Evolutionary conservation across 371 early-diverging fungal genomes (phyloP).

Genomic region (Mortierella sp.): DNA sequence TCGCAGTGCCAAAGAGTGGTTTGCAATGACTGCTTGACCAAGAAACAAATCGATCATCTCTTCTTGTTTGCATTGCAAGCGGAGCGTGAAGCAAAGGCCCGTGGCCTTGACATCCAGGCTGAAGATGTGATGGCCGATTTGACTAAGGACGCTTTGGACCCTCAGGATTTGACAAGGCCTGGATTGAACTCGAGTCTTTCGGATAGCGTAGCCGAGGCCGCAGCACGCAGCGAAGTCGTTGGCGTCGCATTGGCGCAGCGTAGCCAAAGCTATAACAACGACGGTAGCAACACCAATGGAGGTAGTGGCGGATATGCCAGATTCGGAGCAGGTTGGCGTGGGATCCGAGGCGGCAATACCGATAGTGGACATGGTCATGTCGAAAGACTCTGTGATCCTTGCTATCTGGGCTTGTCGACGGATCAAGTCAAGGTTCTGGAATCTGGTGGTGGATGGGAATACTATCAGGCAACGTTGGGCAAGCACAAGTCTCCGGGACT

Average conservation of each 20-base stretch:
- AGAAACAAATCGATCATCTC: conserved; percentile 45
- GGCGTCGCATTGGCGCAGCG: background rate
- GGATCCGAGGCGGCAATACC: conserved; percentile 27
- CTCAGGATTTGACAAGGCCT: conserved; percentile 13
- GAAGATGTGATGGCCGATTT: background rate
- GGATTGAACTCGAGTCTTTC: conserved; percentile 13
- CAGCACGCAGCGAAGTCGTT: background rate
- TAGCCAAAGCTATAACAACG: conserved; percentile 24
- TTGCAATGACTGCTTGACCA: conserved; percentile 57
- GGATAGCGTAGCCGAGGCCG: conserved; percentile 18
- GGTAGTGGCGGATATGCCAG: conserved; percentile 22
- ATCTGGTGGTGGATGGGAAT: conserved; percentile 51
- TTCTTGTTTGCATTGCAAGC: conserved; percentile 40
- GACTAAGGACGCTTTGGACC: background rate
- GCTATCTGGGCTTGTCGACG: conserved; percentile 41
- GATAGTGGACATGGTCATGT: conserved; percentile 42
- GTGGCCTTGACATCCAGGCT: background rate
- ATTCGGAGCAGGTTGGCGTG: conserved; percentile 38
- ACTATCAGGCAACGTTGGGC: conserved; percentile 43
- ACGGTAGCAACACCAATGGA: background rate
- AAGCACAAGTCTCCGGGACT: conserved; percentile 33
- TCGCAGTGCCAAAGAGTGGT: conserved; percentile 58
- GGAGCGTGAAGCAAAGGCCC: conserved; percentile 33
- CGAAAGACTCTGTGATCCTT: conserved; percentile 51
- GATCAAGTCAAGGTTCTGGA: conserved; percentile 50